Evolutionary conservation across 116 monocot genomes (phyloP), one percentile per base, ranked within the genome.

Genomic region (Zostera marina): DNA sequence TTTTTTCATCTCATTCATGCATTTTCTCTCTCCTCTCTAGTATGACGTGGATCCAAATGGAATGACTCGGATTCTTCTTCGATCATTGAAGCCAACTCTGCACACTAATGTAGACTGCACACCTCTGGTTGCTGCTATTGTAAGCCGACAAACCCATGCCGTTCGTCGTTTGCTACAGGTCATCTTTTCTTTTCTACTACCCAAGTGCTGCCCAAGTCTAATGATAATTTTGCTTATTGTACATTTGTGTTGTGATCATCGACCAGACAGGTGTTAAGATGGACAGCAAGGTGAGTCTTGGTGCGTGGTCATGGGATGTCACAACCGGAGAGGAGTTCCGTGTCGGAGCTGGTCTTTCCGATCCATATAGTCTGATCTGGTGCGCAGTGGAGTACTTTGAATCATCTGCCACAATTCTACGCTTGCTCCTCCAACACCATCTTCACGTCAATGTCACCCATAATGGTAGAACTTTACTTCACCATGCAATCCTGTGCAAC

Each of bases 291-390:
- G 85, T 85, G 47, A 66, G 72, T 9, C 60, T 94, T 8, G 94
- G 94, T 0, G 85, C 88, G 7, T 94, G 94, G 94, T 88, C 94
- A 32, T 94, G 94, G 94, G 94, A 94, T 73, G 59, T 63, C 7
- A 56, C 56, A 52, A 82, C 77, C 44, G 94, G 94, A 4, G 88
- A 94, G 44, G 94, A 94, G 64, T 44, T 79, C 65, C 84, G 94
- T 5, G 94, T 94, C 1, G 94, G 94, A 3, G 94, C 85, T 8
- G 88, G 88, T 3, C 88, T 94, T 6, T 79, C 79, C 0, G 94
- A 94, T 53, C 79, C 94, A 9, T 94, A 94, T 69, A 53, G 63
- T 41, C 59, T 60, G 0, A 69, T 67, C 54, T 88, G 88, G 94
- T 94, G 88, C 41, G 88, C 94, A 4, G 82, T 94, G 0, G 94